Evolutionary conservation across 345 rosid genomes (phyloP).

Genomic region (Eucalyptus erythrocorys): DNA sequence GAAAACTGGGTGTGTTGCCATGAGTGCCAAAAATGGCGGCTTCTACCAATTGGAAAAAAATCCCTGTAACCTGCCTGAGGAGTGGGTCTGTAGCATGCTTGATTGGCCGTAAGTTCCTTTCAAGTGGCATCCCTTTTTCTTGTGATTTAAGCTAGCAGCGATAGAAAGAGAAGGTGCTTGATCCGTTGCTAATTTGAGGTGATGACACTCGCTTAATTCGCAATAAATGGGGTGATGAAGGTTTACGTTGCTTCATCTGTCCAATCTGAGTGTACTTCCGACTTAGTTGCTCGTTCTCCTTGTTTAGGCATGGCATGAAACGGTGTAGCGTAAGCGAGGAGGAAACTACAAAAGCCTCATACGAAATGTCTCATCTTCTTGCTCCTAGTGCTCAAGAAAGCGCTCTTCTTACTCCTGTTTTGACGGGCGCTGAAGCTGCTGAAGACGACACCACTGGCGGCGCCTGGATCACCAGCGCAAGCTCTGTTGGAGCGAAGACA

Average conservation of each 20-base stretch:
- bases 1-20: constrained; percentile 90
- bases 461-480: constrained; percentile 34
- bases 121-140: not conserved
- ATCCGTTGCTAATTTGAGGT: not conserved
- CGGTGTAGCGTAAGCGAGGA: constrained; percentile 53
- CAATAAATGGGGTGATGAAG: not conserved
- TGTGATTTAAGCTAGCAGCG: not conserved
- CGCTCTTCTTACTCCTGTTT: not conserved
- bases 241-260: not conserved
- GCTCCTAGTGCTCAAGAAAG: constrained; percentile 21
- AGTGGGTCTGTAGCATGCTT: constrained; percentile 63
- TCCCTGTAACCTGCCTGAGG: constrained; percentile 70
- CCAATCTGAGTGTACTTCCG: not conserved
- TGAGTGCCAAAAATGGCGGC: constrained; percentile 88
- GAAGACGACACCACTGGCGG: constrained; percentile 59
- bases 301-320: constrained; percentile 32
- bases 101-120: not conserved
- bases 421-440: not conserved
- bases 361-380: constrained; percentile 31
- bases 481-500: not conserved
- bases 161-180: not conserved
- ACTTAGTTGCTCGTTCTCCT: not conserved
- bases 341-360: constrained; percentile 56
- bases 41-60: constrained; percentile 66
- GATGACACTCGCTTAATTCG: not conserved